A percentile compares a stretch with the other conserved stretches of the same genome.
Evolutionary conservation across 176 grass and related monocot genomes (phyloP).

Genomic region (Oropetium thomaeum): DNA sequence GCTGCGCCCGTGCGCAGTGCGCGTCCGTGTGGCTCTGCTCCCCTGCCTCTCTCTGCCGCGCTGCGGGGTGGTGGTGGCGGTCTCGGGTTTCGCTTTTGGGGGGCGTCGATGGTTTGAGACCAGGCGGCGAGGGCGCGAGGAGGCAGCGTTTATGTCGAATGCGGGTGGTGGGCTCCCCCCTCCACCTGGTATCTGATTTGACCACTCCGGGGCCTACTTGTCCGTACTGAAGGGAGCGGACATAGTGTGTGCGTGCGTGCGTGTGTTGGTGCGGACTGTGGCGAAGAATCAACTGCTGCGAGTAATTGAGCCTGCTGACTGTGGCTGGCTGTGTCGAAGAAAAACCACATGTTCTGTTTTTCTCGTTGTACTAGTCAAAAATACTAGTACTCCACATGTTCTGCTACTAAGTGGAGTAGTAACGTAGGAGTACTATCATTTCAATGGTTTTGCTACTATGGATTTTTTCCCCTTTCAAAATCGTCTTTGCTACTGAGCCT

Average conservation of each 20-base stretch:
- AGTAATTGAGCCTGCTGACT: background rate
- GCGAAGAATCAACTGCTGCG: slow-evolving; percentile 15
- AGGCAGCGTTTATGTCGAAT: slow-evolving; percentile 14
- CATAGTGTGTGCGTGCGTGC: slow-evolving; percentile 28
- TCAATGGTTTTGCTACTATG: too few species aligned
- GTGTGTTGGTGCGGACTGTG: slow-evolving; percentile 13
- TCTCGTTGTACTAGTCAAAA: too few species aligned
- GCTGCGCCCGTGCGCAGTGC: background rate
- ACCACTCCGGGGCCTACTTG: slow-evolving; percentile 16
- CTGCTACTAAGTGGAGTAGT: too few species aligned
- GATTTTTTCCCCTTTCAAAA: too few species aligned
- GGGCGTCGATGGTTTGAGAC: background rate
- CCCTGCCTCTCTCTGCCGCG: background rate
- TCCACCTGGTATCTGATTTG: slow-evolving; percentile 1
- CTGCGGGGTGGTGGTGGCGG: background rate
- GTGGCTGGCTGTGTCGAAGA: background rate
- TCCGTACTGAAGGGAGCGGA: slow-evolving; percentile 10
- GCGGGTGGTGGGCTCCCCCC: background rate
- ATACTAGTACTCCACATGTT: too few species aligned
- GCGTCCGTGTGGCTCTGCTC: background rate
- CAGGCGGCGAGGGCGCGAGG: background rate
- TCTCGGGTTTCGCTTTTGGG: slow-evolving; percentile 29
- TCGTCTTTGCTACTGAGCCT: too few species aligned
- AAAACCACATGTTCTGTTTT: slow-evolving; percentile 12
- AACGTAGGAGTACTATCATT: too few species aligned